These are phyloP conservation scores for Globisporangium parvum DNA, from an alignment of 352 stramenopile genomes.

Conservation along the genomic window DNA sequence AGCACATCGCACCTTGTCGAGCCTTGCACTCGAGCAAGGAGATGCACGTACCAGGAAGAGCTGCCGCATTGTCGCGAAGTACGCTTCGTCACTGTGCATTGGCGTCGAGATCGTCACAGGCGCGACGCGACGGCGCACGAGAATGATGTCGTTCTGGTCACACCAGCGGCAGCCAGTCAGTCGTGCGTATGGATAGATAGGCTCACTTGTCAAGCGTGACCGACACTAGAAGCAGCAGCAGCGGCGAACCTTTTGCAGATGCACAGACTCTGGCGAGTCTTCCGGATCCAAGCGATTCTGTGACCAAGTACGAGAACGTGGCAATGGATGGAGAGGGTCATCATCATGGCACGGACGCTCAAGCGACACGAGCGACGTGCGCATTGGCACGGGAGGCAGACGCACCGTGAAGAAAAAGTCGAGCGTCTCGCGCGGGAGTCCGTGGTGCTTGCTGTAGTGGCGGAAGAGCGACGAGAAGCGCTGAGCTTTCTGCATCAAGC, in stretches of 20 bases:
- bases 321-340: neutral
- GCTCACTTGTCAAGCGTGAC: no score
- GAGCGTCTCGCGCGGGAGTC: slow-evolving; percentile 93
- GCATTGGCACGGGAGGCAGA: neutral
- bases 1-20: neutral
- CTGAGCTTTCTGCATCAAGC: slow-evolving; percentile 98
- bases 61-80: slow-evolving; percentile 73
- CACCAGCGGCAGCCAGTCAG: neutral
- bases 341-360: neutral
- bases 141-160: slow-evolving; percentile 78
- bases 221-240: neutral
- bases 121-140: slow-evolving; percentile 53
- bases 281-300: slow-evolving; percentile 76
- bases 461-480: slow-evolving; percentile 96
- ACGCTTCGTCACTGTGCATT: slow-evolving; percentile 56
- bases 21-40: neutral
- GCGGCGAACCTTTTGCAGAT: slow-evolving; percentile 65
- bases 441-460: slow-evolving; percentile 99
- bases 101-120: slow-evolving; percentile 35
- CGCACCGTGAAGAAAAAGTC: slow-evolving; percentile 96
- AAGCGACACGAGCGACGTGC: neutral
- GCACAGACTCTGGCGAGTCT: slow-evolving; percentile 79
- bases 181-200: neutral
- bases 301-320: neutral
- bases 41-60: slow-evolving; percentile 42